Conservation (phyloP, 768 basidiomycete genomes). For the Lactarius sp. region DNA sequence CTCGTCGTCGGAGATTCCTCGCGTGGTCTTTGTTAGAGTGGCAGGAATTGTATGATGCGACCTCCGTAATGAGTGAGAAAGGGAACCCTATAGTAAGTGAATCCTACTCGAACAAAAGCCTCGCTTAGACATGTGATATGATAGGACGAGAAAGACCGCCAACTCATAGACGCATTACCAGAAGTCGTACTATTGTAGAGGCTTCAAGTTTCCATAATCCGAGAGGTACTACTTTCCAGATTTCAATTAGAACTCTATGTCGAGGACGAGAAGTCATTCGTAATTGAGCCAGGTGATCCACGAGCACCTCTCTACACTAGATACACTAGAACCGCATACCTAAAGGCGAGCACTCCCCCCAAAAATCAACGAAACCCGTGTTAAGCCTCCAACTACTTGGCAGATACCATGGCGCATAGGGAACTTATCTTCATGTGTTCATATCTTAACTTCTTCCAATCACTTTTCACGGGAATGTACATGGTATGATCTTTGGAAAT, state of each 20-base stretch:
- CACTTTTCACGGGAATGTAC: slow-evolving; percentile 50
- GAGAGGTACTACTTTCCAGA: slow-evolving; percentile 68
- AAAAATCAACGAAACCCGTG: background rate
- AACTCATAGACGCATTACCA: slow-evolving; percentile 34
- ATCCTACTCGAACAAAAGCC: background rate
- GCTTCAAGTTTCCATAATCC: slow-evolving; percentile 42
- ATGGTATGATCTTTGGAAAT: slow-evolving; percentile 37
- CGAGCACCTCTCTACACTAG: slow-evolving; percentile 49
- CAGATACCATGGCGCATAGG: slow-evolving; percentile 12
- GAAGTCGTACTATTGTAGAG: slow-evolving; percentile 51
- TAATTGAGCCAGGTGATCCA: slow-evolving; percentile 56
- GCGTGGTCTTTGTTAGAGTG: slow-evolving; percentile 60
- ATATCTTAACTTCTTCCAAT: slow-evolving; percentile 28
- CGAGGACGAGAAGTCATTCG: slow-evolving; percentile 60
- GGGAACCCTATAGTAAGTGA: slow-evolving; percentile 25
- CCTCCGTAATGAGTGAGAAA: slow-evolving; percentile 31
- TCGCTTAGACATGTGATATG: background rate
- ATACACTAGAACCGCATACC: slow-evolving; percentile 41
- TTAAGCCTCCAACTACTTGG: background rate
- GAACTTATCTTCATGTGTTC: slow-evolving; percentile 15
- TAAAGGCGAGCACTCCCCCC: slow-evolving; percentile 33
- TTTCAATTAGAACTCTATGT: slow-evolving; percentile 74
- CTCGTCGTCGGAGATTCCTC: slow-evolving; percentile 59
- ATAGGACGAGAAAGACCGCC: slow-evolving; percentile 22
- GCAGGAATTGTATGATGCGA: slow-evolving; percentile 56